phyloP scores from a whole-genome alignment of 768 basidiomycete genomes.

The Naematelia aurantialba region DNA sequence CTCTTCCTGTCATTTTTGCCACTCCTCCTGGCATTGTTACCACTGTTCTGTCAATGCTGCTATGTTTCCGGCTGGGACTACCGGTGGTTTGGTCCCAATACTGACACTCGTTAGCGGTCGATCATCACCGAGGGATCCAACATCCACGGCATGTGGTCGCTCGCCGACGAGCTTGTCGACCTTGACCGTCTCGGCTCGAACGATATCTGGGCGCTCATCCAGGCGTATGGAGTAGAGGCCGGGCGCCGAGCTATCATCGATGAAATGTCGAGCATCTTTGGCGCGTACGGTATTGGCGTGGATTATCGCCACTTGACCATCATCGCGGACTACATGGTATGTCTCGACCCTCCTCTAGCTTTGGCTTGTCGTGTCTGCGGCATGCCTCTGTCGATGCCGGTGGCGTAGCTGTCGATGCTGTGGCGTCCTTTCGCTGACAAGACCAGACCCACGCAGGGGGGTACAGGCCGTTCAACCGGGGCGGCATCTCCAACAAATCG shows the following conservation, averaged over 20 bases:
- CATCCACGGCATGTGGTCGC: conserved; percentile 76
- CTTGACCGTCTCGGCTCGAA: conserved; percentile 83
- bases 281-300: conserved; percentile 91
- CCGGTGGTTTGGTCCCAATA: neutral
- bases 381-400: neutral
- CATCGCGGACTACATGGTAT: conserved; percentile 98
- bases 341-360: conserved; percentile 34
- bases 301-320: conserved; percentile 89
- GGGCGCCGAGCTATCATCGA: conserved; percentile 83
- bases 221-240: conserved; percentile 95
- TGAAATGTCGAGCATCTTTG: conserved; percentile 86
- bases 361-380: neutral
- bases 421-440: conserved; percentile 4
- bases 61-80: neutral
- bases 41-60: neutral
- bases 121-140: conserved; percentile 91
- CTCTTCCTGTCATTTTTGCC: neutral
- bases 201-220: conserved; percentile 85
- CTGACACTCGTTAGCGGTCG: conserved; percentile 53
- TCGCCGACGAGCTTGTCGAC: conserved; percentile 60
- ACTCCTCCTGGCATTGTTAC: neutral
- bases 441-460: conserved; percentile 90
- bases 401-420: neutral
- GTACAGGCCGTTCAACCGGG: conserved; percentile 97
- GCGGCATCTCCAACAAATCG: conserved; percentile 84